Evolutionary conservation across 225 moss, liverwort and hornwort genomes (phyloP), one percentile per base, ranked within the genome.

Genomic region (Rhytidiadelphus loreus): DNA sequence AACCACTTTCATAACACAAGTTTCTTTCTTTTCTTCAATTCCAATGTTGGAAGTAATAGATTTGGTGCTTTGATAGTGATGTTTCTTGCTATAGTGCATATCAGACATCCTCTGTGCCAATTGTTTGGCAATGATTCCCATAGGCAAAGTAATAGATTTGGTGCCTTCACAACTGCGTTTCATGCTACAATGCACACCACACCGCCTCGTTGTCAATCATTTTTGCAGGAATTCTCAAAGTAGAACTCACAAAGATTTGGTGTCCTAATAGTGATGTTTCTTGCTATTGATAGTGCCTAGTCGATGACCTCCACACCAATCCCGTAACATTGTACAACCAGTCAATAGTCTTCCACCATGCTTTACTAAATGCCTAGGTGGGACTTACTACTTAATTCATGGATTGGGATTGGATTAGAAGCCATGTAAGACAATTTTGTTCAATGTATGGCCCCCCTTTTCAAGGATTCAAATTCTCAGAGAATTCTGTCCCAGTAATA

Each of bases 41-140:
- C 9, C 9, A 9, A 46, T 7, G 9, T 7, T 46, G 48, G 48
- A 48, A 48, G 48, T 48, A 48, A 48, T 48, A 48, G 48, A 72
- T 72, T 72, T 72, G 16, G 72, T 44, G 9, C 28, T 28, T 3
- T 28, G 3, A 28, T 43, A 71, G 22, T 1, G 1, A 9, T 4
- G 2, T 43, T 43, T 44, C 16, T 72, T 72, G 9, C 8, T 26
- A 6, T 0, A 26, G 0, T 5, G 5, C 26, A 41, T 43, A 24
- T 15, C 1, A 8, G 0, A 70, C 8, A 0, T 32, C 9, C 12
- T 32, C 1, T 0, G 7, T 0, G 1, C 19, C 30, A 18, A 3
- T 26, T 41, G 13, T 24, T 25, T 70, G 7, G 4, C 16, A 28
- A 43, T 9, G 43, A 28, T 26, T 71, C 2, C 16, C 0, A 16